phyloP scores from a whole-genome alignment of 768 basidiomycete genomes.

The Plicaturopsis crispa region DNA sequence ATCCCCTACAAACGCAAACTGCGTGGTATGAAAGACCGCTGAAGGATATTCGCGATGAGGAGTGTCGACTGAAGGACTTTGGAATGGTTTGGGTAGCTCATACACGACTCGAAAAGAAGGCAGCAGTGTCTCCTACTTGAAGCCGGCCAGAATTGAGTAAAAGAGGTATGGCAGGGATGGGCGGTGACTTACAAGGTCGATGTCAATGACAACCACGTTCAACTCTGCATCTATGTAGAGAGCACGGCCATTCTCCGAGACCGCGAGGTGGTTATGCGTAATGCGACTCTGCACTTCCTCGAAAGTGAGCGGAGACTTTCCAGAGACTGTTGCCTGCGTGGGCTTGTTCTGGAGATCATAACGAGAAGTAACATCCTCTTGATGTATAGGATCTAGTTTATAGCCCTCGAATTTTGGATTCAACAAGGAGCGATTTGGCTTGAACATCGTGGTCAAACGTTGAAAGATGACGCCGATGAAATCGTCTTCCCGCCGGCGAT shows the following conservation, averaged over 20 bases:
- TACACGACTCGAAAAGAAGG: slow-evolving; percentile 52
- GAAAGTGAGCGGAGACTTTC: slow-evolving; percentile 57
- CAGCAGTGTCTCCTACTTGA: slow-evolving; percentile 39
- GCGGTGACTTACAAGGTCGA: slow-evolving; percentile 30
- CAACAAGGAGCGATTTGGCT: slow-evolving; percentile 44
- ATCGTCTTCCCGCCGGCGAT: no score
- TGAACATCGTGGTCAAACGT: no score
- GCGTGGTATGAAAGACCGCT: slow-evolving; percentile 43
- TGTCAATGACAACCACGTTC: slow-evolving; percentile 49
- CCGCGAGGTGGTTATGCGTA: slow-evolving; percentile 71
- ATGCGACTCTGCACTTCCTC: slow-evolving; percentile 82
- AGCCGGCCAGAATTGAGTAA: slow-evolving; percentile 4
- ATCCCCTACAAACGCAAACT: slow-evolving; percentile 53
- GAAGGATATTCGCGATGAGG: slow-evolving; percentile 72
- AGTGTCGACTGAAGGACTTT: slow-evolving; percentile 27
- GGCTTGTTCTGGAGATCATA: slow-evolving; percentile 38
- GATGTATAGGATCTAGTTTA: slow-evolving; percentile 55
- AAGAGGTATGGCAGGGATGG: slow-evolving; percentile 4
- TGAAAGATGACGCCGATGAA: no score
- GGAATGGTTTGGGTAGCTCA: slow-evolving; percentile 50
- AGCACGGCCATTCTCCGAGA: slow-evolving; percentile 37
- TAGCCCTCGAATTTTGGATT: slow-evolving; percentile 87
- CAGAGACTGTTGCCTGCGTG: slow-evolving; percentile 50
- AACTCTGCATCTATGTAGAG: slow-evolving; percentile 64
- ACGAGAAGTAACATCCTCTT: slow-evolving; percentile 45